These are phyloP conservation scores for Candida corydali DNA, from an alignment of 805 yeast species.

Conservation along the genomic window DNA sequence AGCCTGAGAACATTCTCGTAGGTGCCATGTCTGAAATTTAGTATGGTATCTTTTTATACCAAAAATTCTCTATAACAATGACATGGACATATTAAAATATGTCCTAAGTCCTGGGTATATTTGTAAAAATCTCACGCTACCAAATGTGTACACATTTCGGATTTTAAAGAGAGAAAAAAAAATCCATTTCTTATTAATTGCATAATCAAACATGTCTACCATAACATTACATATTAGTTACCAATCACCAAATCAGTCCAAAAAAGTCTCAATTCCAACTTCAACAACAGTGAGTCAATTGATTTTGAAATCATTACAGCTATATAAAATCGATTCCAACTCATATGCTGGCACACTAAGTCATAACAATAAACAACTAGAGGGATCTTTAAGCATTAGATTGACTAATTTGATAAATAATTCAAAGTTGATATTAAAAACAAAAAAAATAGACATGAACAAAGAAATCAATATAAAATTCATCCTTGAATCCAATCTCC, in stretches of 20 bases:
- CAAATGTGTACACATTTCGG: too few relatives aligned
- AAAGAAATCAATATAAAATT: conserved; percentile 17
- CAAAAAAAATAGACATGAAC: conserved; percentile 9
- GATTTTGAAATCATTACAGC: conserved; percentile 16
- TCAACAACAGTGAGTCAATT: conserved; percentile 27
- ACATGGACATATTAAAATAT: too few relatives aligned
- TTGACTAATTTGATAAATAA: conserved; percentile 30
- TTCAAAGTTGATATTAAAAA: conserved; percentile 24
- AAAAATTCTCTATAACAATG: too few relatives aligned
- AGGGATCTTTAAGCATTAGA: conserved; percentile 28
- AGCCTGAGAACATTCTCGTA: too few relatives aligned
- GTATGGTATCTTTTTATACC: too few relatives aligned
- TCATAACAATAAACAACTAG: conserved; percentile 27
- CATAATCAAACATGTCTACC: conserved; percentile 15
- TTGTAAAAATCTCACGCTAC: too few relatives aligned
- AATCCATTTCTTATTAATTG: too few relatives aligned
- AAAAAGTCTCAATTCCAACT: conserved; percentile 24
- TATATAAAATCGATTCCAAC: conserved; percentile 20
- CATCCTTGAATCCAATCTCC: conserved; percentile 6
- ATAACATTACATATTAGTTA: conserved; percentile 24
- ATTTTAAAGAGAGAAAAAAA: too few relatives aligned
- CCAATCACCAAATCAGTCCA: conserved; percentile 12
- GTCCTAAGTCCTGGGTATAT: too few relatives aligned
- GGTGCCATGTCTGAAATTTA: too few relatives aligned
- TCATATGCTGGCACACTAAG: conserved; percentile 20